Evolutionary conservation across 2,329 filamentous ascomycete species (phyloP).

Genomic region (Botrytis elliptica): DNA sequence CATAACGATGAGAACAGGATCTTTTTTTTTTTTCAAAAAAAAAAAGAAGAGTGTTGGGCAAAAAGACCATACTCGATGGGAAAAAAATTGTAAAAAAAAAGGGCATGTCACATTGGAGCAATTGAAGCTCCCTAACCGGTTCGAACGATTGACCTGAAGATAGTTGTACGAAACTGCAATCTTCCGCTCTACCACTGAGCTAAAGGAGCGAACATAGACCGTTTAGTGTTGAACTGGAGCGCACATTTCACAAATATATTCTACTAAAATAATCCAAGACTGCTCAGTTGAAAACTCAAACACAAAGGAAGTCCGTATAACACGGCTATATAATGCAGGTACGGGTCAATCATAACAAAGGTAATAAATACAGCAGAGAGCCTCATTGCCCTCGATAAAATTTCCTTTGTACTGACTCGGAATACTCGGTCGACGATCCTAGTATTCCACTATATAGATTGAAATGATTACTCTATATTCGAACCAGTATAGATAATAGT

Average conservation of each 20-base stretch:
- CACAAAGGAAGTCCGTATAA: not conserved
- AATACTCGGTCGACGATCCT: not conserved
- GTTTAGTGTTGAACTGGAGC: fast-evolving
- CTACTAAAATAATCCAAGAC: fast-evolving
- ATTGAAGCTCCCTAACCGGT: slow-evolving; percentile 29
- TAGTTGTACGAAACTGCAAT: slow-evolving; percentile 25
- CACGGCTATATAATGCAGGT: not conserved
- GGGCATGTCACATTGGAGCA: not conserved
- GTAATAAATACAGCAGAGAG: not conserved
- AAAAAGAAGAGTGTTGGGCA: too few species aligned
- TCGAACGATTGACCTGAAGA: slow-evolving; percentile 33
- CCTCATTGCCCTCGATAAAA: not conserved
- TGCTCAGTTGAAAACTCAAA: not conserved
- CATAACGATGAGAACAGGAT: not conserved
- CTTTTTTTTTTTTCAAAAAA: not conserved
- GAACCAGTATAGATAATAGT: too few species aligned
- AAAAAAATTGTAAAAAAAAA: not conserved
- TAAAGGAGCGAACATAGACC: slow-evolving; percentile 24
- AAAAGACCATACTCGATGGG: too few species aligned
- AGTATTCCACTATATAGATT: not conserved
- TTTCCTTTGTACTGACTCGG: not conserved
- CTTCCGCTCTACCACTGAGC: slow-evolving; percentile 33
- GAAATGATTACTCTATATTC: not conserved
- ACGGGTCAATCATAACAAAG: not conserved
- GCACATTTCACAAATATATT: fast-evolving